Base-by-base conservation (phyloP, 345 rosid genomes). In the Pelargonium nanum region DNA sequence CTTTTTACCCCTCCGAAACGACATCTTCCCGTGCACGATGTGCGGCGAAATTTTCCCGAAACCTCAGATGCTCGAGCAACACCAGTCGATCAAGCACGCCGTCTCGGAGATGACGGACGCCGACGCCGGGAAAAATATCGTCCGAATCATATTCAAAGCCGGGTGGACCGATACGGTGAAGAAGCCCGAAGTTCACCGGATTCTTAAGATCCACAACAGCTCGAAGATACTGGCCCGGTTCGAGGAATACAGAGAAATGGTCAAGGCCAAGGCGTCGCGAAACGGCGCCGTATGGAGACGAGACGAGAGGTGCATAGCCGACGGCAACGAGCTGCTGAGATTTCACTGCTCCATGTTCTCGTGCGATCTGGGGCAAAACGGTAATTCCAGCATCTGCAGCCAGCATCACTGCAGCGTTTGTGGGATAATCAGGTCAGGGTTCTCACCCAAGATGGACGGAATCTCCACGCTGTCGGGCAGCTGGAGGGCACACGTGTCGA, bases 371-470 rank as follows among this genome's bases (percentile, higher is more conserved):
- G 98, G 98, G 21, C 68, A 3, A 6, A 78, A 76, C 26, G 89
- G 89, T 30, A 65, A 61, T 19, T 80, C 95, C 0, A 57, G 64
- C 57, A 66, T 84, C 25, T 92, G 97, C 22, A 81, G 58, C 22
- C 91, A 82, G 67, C 90, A 82, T 63, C 87, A 85, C 51, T 92
- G 98, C 60, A 85, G 89, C 60, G 74, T 89, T 0, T 92, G 98
- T 26, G 97, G 97, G 68, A 81, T 92, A 16, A 81, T 92, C 22
- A 85, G 79, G 74, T 71, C 80, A 0, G 95, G 98, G 0, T 92
- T 89, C 79, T 92, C 97, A 23, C 78, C 87, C 40, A 92, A 92
- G 79, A 52, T 92, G 78, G 98, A 89, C 64, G 97, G 97, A 19
- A 89, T 89, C 44, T 74, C 88, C 62, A 87, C 91, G 22, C 64